Evolutionary conservation across 2,329 filamentous ascomycete genomes (phyloP), one percentile per base, ranked within the genome.

Genomic region (Blumeria hordei): DNA sequence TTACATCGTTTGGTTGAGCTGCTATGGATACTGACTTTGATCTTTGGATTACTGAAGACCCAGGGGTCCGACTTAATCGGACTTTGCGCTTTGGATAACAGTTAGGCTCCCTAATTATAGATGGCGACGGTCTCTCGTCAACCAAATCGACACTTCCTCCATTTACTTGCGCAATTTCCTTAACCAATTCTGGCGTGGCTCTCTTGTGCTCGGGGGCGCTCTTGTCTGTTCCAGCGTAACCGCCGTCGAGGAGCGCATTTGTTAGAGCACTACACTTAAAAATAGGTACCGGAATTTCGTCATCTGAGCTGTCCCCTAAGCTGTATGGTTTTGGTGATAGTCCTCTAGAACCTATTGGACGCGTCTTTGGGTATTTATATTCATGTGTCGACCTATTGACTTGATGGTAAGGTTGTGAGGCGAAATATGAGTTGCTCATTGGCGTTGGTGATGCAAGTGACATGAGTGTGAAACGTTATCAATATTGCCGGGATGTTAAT

Each of bases 251-350:
- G 14, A 95, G 73, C 18, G 87, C 88, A 65, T 92, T 90, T 52
- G 90, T 94, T 60, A 92, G 77, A 62, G 88, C 88, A 66, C 88
- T 95, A 66, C 95, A 83, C 70, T 92, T 93, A 78, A 92, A 87
- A 58, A 62, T 63, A 1, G 88, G 88, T 61, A 86, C 83, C 14
- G 85, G 84, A 33, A 93, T 85, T 68, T 95, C 90, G 64, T 95
- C 90, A 68, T 95, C 90, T 28, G 88, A 94, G 71, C 86, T 94
- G 65, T 94, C 88, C 62, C 85, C 81, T 60, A 81, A 67, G 0
- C 71, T 69, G 59, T 69, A 73, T 51, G 72, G 71, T 57, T 72
- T 71, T 3, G 55, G 34, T 0, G 60, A 49, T 10, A 58, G 54
- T 3, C 57, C 50, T 18, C 62, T 59, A 12, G 56, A 54, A 9